phyloP scores from a whole-genome alignment of 768 basidiomycete genomes.

The Podaxis sp. region DNA sequence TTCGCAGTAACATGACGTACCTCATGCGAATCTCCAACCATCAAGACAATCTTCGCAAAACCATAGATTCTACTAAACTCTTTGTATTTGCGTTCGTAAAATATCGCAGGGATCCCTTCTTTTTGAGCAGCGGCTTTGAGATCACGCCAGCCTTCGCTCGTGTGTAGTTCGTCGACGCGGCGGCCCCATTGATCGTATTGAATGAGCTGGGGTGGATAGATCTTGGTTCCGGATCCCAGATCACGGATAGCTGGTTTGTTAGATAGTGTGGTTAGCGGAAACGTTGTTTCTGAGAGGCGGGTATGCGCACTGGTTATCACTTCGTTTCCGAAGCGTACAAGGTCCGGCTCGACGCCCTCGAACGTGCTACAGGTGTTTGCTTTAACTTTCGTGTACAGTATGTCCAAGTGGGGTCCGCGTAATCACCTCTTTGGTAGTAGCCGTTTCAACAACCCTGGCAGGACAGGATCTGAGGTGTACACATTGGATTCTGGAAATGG shows the following conservation, averaged over 20 bases:
- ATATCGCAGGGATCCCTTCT: slow-evolving; percentile 67
- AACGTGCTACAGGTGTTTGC: slow-evolving; percentile 33
- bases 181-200: slow-evolving; percentile 82
- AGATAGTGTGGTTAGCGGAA: neutral
- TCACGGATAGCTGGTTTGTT: slow-evolving; percentile 49
- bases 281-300: neutral
- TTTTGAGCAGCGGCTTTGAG: slow-evolving; percentile 61
- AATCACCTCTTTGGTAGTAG: slow-evolving; percentile 48
- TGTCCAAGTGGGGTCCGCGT: neutral
- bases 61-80: slow-evolving; percentile 63
- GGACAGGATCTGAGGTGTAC: slow-evolving; percentile 59
- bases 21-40: slow-evolving; percentile 64
- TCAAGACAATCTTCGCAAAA: slow-evolving; percentile 64
- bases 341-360: slow-evolving; percentile 56
- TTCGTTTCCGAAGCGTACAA: slow-evolving; percentile 59
- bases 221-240: slow-evolving; percentile 42
- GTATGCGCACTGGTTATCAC: slow-evolving; percentile 47
- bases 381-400: neutral
- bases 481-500: slow-evolving; percentile 59
- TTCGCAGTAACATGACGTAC: slow-evolving; percentile 31
- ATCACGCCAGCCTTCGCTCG: slow-evolving; percentile 71
- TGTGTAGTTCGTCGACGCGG: slow-evolving; percentile 61
- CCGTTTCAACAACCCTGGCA: slow-evolving; percentile 61
- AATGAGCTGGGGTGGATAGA: slow-evolving; percentile 49
- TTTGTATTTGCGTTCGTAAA: slow-evolving; percentile 62